Base-by-base conservation (phyloP, 2,329 filamentous ascomycete genomes). In the Penicillium hordei region DNA sequence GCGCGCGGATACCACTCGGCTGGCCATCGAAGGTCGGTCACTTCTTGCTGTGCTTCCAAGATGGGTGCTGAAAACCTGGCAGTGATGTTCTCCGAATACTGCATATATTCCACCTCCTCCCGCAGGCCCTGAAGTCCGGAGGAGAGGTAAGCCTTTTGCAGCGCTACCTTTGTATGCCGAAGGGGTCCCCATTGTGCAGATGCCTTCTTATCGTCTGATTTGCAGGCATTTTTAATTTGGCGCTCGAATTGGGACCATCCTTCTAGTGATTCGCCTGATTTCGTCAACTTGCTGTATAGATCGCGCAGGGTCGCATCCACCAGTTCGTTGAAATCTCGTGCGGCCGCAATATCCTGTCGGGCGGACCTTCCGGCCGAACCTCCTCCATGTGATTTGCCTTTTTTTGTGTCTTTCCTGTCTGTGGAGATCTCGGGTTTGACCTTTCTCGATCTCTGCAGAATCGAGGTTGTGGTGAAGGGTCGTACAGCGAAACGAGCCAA, bases 1-100 rank as follows among this genome's bases (percentile, higher is more conserved):
- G 94, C 94, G 4, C 85, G 86, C 0, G 93, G 91, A 70, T 89
- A 97, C 93, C 93, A 97, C 73, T 99, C 94, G 53, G 88, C 83
- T 0, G 94, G 94, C 73, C 87, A 92, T n/a, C 92, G 85, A 64
- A 96, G 78, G 75, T 97, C 91, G n/a, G 91, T 85, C 15, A 95
- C 76, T 21, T 81, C 81, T 65, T 80, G 78, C 66, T 93, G 89
- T 31, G 83, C 82, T 44, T 81, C 76, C 31, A 84, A 76, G 49
- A 88, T 77, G 4, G 78, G 79, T 21, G 78, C 75, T 1, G 86
- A 83, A 69, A 89, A 86, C 27, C 78, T 79, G 2, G 79, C 71
- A 13, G 83, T 82, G 57, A 86, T 78, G 21, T 89, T 76, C 62
- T 87, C 86, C 38, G 83, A 85, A 65, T 88, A 86, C 70, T 94